A percentile compares a stretch with the other conserved stretches of the same genome.
Conservation (phyloP, 345 rosid genomes). For the Aethionema arabicum region DNA sequence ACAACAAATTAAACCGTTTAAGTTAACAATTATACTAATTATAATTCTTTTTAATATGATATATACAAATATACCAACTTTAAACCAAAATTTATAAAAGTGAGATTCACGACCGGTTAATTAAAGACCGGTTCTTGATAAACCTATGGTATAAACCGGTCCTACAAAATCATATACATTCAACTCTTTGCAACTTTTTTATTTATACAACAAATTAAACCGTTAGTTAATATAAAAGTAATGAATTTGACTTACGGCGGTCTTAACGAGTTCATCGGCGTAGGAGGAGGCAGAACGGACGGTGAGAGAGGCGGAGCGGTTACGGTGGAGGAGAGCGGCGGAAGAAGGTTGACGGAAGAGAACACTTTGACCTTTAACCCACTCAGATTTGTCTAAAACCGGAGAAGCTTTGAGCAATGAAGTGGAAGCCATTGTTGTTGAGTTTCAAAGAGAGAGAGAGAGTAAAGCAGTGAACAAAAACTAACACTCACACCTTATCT, state of each 20-base stretch:
- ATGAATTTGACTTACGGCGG: constrained; percentile 59
- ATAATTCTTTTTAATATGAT: too few relatives aligned
- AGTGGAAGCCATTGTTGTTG: constrained; percentile 73
- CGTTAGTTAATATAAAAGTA: too few relatives aligned
- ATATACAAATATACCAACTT: too few relatives aligned
- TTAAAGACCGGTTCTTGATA: too few relatives aligned
- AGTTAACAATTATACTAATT: too few relatives aligned
- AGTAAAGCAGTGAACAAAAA: constrained; percentile 25
- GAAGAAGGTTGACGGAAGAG: constrained; percentile 56
- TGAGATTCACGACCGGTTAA: too few relatives aligned
- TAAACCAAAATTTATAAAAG: too few relatives aligned
- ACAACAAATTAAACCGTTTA: too few relatives aligned
- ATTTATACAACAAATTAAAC: too few relatives aligned
- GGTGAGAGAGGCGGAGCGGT: constrained; percentile 49
- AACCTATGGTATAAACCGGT: too few relatives aligned
- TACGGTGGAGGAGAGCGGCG: constrained; percentile 53
- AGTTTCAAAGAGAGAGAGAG: constrained; percentile 19
- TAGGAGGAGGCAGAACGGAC: constrained; percentile 78
- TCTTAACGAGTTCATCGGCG: constrained; percentile 94
- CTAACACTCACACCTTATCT: constrained; percentile 41
- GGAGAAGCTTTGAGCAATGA: constrained; percentile 83
- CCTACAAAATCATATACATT: too few relatives aligned
- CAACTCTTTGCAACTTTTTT: too few relatives aligned
- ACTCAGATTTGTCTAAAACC: constrained; percentile 78
- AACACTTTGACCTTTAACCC: constrained; percentile 69